These are phyloP conservation scores for Cordyceps farinosa DNA, from an alignment of 2,329 filamentous ascomycete genomes.

Conservation along the genomic window DNA sequence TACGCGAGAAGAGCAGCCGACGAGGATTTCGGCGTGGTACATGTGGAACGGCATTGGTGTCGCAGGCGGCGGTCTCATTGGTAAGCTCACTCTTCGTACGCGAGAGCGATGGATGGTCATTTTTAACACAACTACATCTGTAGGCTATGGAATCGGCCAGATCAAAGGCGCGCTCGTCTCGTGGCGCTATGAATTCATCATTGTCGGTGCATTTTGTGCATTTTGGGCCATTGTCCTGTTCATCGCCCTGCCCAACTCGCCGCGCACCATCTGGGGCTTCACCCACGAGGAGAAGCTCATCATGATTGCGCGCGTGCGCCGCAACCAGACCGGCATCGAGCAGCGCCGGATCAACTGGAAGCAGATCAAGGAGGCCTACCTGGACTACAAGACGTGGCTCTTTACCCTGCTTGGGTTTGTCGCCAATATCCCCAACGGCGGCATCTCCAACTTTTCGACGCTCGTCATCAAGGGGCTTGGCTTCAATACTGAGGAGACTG, in stretches of 20 bases:
- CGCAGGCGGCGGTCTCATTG: slow-evolving; percentile 50
- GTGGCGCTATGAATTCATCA: slow-evolving; percentile 67
- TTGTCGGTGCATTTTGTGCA: slow-evolving; percentile 57
- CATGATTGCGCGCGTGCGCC: slow-evolving; percentile 51
- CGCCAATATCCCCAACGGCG: slow-evolving; percentile 54
- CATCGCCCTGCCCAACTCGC: slow-evolving; percentile 55
- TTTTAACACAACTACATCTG: no score
- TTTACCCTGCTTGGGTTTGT: slow-evolving; percentile 53
- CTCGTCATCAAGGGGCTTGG: slow-evolving; percentile 59
- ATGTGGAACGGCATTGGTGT: slow-evolving; percentile 57
- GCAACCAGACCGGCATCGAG: slow-evolving; percentile 58
- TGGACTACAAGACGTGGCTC: slow-evolving; percentile 57
- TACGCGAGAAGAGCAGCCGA: slow-evolving; percentile 58
- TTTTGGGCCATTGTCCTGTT: slow-evolving; percentile 58
- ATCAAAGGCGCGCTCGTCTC: slow-evolving; percentile 53
- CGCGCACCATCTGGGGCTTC: slow-evolving; percentile 51
- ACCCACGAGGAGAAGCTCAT: slow-evolving; percentile 49
- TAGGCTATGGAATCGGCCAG: slow-evolving; percentile 56
- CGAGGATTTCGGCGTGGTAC: slow-evolving; percentile 58
- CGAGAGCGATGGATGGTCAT: no score
- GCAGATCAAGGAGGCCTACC: slow-evolving; percentile 53
- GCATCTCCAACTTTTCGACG: slow-evolving; percentile 58
- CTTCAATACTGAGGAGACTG: slow-evolving; percentile 39
- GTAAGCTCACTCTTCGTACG: slow-evolving; percentile 20
- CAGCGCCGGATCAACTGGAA: slow-evolving; percentile 52